These are phyloP conservation scores for Pseudonitzschia pungens DNA, from an alignment of 108 stramenopile genomes.

Conservation along the genomic window DNA sequence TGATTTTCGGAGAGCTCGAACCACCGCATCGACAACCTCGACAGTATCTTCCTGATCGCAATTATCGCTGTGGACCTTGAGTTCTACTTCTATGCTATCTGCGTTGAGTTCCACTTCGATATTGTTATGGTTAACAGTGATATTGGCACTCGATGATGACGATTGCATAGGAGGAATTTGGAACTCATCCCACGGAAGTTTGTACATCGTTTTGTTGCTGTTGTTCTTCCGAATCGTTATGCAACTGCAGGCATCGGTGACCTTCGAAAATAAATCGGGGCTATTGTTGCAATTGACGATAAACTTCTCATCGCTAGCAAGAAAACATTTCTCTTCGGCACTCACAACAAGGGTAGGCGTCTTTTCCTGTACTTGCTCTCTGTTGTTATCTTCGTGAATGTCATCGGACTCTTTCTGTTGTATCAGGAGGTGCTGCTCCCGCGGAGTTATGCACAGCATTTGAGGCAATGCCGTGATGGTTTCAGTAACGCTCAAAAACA, in stretches of 20 bases:
- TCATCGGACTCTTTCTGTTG: not conserved
- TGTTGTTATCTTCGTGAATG: not conserved
- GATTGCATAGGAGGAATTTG: too few relatives aligned
- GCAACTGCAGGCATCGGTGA: not conserved
- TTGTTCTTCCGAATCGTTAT: too few relatives aligned
- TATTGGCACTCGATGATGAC: not conserved
- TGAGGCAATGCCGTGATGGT: not conserved
- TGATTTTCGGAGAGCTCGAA: not conserved
- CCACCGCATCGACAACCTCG: slow-evolving; percentile 4
- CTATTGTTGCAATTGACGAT: not conserved
- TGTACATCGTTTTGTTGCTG: too few relatives aligned
- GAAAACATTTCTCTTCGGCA: not conserved
- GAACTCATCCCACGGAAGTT: too few relatives aligned
- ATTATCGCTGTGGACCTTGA: not conserved
- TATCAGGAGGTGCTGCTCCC: not conserved
- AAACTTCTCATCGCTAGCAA: not conserved
- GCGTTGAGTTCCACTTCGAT: not conserved
- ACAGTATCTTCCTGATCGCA: not conserved
- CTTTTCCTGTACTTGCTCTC: not conserved
- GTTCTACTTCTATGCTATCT: not conserved
- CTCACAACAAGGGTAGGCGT: not conserved
- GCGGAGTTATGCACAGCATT: not conserved
- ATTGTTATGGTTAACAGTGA: not conserved
- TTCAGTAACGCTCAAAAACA: slow-evolving; percentile 1
- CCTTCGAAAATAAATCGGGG: not conserved